A percentile compares a stretch with the other conserved stretches of the same genome.
Conservation (phyloP, 768 basidiomycete genomes). For the Cystobasidium ongulense region DNA sequence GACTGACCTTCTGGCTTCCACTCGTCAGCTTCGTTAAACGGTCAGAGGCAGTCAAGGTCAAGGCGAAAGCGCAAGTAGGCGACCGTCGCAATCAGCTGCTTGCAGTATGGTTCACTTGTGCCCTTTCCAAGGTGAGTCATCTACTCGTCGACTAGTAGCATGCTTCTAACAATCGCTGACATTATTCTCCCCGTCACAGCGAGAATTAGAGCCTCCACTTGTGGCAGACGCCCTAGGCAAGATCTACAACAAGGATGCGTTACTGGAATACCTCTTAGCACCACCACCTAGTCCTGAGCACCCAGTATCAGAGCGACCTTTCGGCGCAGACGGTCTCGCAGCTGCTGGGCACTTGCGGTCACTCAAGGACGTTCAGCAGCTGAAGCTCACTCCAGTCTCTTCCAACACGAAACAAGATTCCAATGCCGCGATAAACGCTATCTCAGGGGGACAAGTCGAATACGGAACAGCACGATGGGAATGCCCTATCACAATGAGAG, state of each 20-base stretch:
- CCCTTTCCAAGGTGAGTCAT: conserved; percentile 82
- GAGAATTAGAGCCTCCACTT: conserved; percentile 74
- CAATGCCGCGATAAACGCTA: conserved; percentile 31
- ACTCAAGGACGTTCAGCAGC: conserved; percentile 80
- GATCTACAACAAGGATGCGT: conserved; percentile 89
- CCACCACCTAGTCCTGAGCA: conserved; percentile 60
- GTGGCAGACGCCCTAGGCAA: conserved; percentile 89
- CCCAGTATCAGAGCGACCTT: conserved; percentile 31
- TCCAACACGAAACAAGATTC: conserved; percentile 15
- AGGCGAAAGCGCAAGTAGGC: conserved; percentile 64
- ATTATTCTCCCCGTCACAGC: too few relatives aligned
- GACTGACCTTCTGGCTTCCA: neutral
- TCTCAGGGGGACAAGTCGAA: conserved; percentile 41
- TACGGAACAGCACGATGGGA: conserved; percentile 63
- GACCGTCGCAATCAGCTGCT: conserved; percentile 83
- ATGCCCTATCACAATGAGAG: conserved; percentile 83
- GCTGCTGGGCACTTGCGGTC: conserved; percentile 89
- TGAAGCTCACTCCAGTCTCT: conserved; percentile 60
- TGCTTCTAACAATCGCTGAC: neutral
- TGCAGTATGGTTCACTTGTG: conserved; percentile 86
- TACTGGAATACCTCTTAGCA: conserved; percentile 83
- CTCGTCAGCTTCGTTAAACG: conserved; percentile 46
- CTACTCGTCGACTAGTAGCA: neutral
- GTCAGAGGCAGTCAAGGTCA: conserved; percentile 46
- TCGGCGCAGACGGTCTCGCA: conserved; percentile 61